Percentiles rank a stretch among this genome's conserved stretches.
Conservation (phyloP, 352 stramenopile genomes). For the Phytophthora chlamydospora region DNA sequence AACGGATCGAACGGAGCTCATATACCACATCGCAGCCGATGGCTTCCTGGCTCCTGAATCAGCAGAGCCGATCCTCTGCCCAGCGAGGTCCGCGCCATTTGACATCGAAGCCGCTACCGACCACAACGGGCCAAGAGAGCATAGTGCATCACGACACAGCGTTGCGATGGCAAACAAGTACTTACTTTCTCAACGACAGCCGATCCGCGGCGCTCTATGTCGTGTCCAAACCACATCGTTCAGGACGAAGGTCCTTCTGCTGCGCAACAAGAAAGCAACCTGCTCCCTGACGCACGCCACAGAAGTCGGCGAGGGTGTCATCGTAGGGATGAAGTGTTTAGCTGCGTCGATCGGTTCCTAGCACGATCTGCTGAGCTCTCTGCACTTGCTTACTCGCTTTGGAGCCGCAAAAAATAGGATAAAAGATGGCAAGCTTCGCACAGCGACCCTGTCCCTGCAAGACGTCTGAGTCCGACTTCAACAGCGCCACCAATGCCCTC, state of each 20-base stretch:
- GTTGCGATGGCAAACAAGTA: not conserved
- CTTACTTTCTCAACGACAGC: constrained; percentile 22
- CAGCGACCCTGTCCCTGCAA: no score
- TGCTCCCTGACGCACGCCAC: no score
- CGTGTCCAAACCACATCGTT: no score
- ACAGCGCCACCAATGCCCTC: not conserved
- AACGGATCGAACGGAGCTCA: constrained; percentile 18
- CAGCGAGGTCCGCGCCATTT: constrained; percentile 7
- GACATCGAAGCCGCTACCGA: constrained; percentile 9
- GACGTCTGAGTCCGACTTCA: no score
- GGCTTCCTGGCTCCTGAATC: constrained; percentile 20
- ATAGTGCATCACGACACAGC: constrained; percentile 16
- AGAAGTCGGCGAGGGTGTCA: no score
- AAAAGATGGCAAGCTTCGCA: no score
- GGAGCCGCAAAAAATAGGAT: no score
- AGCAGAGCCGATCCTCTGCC: constrained; percentile 10
- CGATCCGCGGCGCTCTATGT: constrained; percentile 13
- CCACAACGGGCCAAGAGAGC: constrained; percentile 16
- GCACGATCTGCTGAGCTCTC: no score
- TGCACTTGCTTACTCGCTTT: no score
- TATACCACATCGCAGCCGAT: constrained; percentile 27
- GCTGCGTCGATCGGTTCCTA: no score
- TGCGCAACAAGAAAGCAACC: constrained; percentile 3
- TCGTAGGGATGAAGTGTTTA: no score
- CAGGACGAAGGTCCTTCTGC: no score